Base-by-base conservation (phyloP, 2,329 filamentous ascomycete genomes). In the Epicoccum nigrum region DNA sequence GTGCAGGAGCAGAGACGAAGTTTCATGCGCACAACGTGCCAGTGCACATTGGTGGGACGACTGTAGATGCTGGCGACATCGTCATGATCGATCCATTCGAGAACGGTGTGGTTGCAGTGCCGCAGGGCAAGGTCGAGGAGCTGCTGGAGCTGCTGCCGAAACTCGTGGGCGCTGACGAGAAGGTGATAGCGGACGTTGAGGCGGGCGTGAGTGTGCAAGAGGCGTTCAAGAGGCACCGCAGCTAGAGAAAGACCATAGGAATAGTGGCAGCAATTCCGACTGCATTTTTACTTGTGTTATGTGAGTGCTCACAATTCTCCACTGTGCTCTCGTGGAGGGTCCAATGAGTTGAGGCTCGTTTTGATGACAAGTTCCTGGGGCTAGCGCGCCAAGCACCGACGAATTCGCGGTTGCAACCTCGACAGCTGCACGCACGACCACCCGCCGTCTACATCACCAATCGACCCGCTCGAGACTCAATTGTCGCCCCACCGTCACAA, bases 31-130 rank as follows among this genome's bases (percentile, higher is more conserved):
- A 79, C 21, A 73, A 76, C 41, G 73, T 76, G 25, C 66, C 70
- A 7, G 52, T 80, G 2, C 59, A 41, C 8, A 62, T 80, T 37
- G 73, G 72, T 1, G 66, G 70, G 7, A 68, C 75, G 5, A 59
- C 56, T 1, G 67, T 79, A 5, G 61, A 65, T 49, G 63, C 70
- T 33, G 74, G 87, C 7, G 89, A 92, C 69, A 79, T 91, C 30
- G 78, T 89, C 37, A 86, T 90, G 71, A 82, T 84, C 48, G 89
- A 92, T 67, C 80, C 84, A 4, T 74, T 77, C n/a, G 88, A 90
- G 60, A 71, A 71, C 57, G 88, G 86, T 0, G 82, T 88, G 1
- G 87, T 89, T 11, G 79, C 83, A 21, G 87, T 92, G 50, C 88
- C 88, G 1, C 74, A 76, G 39, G 79, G 79, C 27, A 82, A 84